Conservation (phyloP, 2,329 filamentous ascomycete species). For the Bimuria novae-zelandiae region DNA sequence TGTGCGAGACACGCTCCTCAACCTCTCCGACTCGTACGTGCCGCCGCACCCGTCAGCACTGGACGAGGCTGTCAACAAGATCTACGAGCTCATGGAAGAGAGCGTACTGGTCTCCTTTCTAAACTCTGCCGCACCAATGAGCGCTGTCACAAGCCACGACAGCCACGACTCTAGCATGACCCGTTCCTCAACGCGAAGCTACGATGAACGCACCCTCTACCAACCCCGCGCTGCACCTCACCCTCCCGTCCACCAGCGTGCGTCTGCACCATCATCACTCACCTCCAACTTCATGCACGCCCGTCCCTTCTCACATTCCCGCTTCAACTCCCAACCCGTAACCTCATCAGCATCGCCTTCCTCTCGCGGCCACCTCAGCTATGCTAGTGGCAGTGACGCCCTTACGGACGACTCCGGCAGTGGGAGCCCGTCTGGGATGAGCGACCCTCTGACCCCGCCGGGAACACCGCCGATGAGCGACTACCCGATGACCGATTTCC, state of each 20-base stretch:
- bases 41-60: constrained; percentile 77
- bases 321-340: constrained; percentile 43
- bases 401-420: constrained; percentile 68
- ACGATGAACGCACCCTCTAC: constrained; percentile 46
- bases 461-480: constrained; percentile 71
- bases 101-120: constrained; percentile 92
- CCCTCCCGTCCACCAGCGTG: constrained; percentile 40
- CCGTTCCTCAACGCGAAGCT: constrained; percentile 45
- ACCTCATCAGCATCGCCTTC: constrained; percentile 38
- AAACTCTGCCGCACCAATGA: constrained; percentile 64
- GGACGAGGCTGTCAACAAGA: constrained; percentile 81
- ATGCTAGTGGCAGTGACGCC: constrained; percentile 51
- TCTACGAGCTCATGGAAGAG: constrained; percentile 97
- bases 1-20: constrained; percentile 80
- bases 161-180: constrained; percentile 46
- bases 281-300: constrained; percentile 44
- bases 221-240: constrained; percentile 34
- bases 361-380: constrained; percentile 36
- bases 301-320: constrained; percentile 42
- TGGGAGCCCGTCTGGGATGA: constrained; percentile 52
- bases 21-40: constrained; percentile 60
- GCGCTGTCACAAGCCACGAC: constrained; percentile 51
- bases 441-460: constrained; percentile 74
- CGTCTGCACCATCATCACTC: constrained; percentile 47
- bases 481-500: constrained; percentile 52